These are phyloP conservation scores for Penicillium sp. DNA, from an alignment of 2,329 filamentous ascomycete species.

Conservation along the genomic window DNA sequence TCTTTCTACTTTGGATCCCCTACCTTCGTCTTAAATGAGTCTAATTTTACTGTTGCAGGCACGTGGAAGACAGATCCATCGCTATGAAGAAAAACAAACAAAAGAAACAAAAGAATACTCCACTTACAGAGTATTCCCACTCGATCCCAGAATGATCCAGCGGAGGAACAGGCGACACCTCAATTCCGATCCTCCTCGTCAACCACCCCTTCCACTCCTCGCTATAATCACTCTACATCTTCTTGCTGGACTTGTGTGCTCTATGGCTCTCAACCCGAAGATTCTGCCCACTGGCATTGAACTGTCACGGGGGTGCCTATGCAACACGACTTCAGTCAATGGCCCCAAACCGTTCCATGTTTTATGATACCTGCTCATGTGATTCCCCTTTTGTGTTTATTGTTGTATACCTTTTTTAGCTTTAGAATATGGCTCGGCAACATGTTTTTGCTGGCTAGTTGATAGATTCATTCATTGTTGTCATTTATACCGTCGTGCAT, in stretches of 20 bases:
- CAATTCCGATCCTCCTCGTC: background rate
- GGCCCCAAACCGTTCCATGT: slow-evolving; percentile 1
- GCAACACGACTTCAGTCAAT: background rate
- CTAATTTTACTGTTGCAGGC: slow-evolving; percentile 26
- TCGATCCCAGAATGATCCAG: too few species aligned
- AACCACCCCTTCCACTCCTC: background rate
- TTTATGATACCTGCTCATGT: slow-evolving; percentile 12
- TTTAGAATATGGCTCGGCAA: background rate
- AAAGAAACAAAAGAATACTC: too few species aligned
- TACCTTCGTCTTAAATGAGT: background rate
- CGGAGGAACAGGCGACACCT: too few species aligned
- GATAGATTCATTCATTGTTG: slow-evolving; percentile 8
- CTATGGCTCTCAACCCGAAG: background rate
- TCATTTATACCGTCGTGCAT: background rate
- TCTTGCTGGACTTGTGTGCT: background rate
- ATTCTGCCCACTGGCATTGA: background rate
- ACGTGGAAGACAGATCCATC: slow-evolving; percentile 42
- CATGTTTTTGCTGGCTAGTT: slow-evolving; percentile 1
- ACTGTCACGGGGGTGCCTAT: background rate
- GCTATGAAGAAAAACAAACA: slow-evolving; percentile 26
- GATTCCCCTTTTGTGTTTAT: slow-evolving; percentile 11
- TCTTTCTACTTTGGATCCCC: background rate
- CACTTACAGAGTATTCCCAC: too few species aligned
- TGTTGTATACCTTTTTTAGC: background rate
- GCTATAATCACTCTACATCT: background rate